phyloP scores from a whole-genome alignment of 192 early-diverging fungal species.

The Borealophlyctis nickersoniae region DNA sequence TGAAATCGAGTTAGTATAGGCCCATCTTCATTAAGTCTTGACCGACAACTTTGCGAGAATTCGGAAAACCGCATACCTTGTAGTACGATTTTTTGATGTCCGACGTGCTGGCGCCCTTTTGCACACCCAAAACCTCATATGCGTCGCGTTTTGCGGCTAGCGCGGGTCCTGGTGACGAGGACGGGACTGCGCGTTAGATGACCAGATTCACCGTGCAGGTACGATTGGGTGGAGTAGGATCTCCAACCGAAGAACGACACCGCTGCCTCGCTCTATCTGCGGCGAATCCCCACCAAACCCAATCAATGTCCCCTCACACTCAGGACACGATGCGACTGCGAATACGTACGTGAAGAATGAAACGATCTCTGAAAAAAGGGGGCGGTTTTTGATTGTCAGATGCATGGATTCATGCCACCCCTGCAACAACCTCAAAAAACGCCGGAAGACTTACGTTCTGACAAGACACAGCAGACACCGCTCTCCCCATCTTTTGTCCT shows the following conservation, averaged over 20 bases:
- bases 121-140: constrained; percentile 83
- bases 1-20: constrained; percentile 7
- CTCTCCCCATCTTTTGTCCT: too few species aligned
- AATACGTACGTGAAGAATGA: neutral
- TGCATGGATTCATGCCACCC: too few species aligned
- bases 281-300: too few species aligned
- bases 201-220: neutral
- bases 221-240: too few species aligned
- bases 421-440: too few species aligned
- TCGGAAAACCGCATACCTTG: constrained; percentile 44
- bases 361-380: neutral
- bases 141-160: constrained; percentile 61
- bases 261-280: too few species aligned
- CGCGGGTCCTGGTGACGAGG: neutral
- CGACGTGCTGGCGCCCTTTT: constrained; percentile 67
- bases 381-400: too few species aligned
- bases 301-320: too few species aligned
- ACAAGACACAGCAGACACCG: too few species aligned
- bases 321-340: too few species aligned
- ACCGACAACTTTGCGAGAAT: neutral
- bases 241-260: too few species aligned
- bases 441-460: too few species aligned
- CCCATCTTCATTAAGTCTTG: neutral
- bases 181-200: neutral
- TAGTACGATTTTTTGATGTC: constrained; percentile 99